Base-by-base conservation (phyloP, 148 eudicot genomes). In the Vaccinium macrocarpon region DNA sequence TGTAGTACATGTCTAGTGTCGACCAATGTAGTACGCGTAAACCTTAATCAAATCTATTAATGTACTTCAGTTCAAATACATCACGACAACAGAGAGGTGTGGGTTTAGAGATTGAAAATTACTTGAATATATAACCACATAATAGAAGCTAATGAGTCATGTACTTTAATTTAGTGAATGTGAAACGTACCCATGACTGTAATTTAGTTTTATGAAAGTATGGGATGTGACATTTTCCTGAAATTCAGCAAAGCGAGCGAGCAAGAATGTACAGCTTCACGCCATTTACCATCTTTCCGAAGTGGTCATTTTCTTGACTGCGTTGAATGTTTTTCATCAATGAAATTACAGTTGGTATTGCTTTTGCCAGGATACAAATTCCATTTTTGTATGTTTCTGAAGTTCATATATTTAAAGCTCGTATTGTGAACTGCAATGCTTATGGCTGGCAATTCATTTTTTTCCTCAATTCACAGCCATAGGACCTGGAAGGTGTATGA, bases 401-500 rank as follows among this genome's bases (percentile, higher is more conserved):
- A 38, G 46, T 38, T 32, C 11, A 35, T 16, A 42, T 32, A 16
- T 73, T 71, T 21, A 12, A 11, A 38, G 76, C 71, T 62, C 52
- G 46, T 8, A 21, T 48, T 18, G 10, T 21, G 25, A 1, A 80
- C 29, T 11, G 5, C 18, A 42, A 38, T 8, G 18, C 18, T 53
- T 21, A 80, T 16, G 18, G 46, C 29, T 81, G 21, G 56, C 57
- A 49, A 75, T 71, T 81, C 57, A 38, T 23, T 1, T 21, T 75
- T 75, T 11, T 18, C 56, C 61, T 53, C 61, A 23, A 87, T 73
- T 82, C 76, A 62, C 96, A 97, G 98, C 93, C 81, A 84, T 90
- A 75, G 99, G 99, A 88, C 93, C 96, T 15, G 98, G 96, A 87
- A 93, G 98, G 78, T 97, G 99, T 83, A 29, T 86, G 12, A 56